Percentiles rank a stretch among this genome's conserved stretches.
Conservation (phyloP, 768 basidiomycete genomes). For the Hypholoma sublateritium region DNA sequence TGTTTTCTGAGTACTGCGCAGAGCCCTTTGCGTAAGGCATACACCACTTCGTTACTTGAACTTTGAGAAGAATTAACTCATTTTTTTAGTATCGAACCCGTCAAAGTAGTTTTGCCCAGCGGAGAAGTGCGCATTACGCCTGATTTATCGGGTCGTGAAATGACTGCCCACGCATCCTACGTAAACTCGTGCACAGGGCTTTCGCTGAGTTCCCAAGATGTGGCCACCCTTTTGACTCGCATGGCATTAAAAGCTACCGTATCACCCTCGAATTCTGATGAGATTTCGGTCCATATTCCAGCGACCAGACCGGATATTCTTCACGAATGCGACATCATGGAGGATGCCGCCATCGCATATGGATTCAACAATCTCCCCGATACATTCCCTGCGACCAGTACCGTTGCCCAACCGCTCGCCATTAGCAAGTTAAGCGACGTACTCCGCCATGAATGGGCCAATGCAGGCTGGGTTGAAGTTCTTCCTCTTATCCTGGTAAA, state of each 20-base stretch:
- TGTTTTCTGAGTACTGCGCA: constrained; percentile 97
- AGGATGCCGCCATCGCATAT: constrained; percentile 96
- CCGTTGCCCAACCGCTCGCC: constrained; percentile 88
- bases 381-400: constrained; percentile 90
- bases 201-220: constrained; percentile 60
- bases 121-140: constrained; percentile 78
- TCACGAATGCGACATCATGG: constrained; percentile 98
- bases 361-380: constrained; percentile 96
- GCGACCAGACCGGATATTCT: constrained; percentile 98
- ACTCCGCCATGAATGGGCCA: constrained; percentile 86
- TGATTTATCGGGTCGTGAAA: constrained; percentile 69
- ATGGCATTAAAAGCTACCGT: constrained; percentile 74
- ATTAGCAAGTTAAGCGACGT: constrained; percentile 91
- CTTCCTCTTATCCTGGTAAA: constrained; percentile 90
- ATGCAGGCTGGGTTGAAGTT: constrained; percentile 95
- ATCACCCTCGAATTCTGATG: constrained; percentile 59
- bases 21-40: constrained; percentile 84
- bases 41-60: neutral
- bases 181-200: constrained; percentile 96
- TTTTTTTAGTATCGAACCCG: constrained; percentile 83
- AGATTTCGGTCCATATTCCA: constrained; percentile 76
- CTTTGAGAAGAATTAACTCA: neutral
- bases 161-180: constrained; percentile 81
- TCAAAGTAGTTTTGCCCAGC: constrained; percentile 78
- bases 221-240: constrained; percentile 70